These are phyloP conservation scores for Candida koratica DNA, from an alignment of 805 yeast species.

Conservation along the genomic window DNA sequence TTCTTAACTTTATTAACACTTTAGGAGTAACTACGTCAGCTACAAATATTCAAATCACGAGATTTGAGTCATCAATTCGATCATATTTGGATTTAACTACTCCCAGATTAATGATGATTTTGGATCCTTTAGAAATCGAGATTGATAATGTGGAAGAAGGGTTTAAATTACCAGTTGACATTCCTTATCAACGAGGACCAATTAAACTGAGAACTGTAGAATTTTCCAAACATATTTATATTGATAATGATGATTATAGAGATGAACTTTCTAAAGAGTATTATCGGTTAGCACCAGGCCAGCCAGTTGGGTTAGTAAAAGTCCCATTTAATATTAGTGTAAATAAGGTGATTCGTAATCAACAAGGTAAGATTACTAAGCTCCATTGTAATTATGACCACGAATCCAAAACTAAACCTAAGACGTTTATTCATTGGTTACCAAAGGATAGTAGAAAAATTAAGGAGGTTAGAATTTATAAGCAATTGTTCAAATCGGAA, in stretches of 20 bases:
- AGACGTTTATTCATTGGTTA: slow-evolving; percentile 96
- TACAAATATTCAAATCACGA: slow-evolving; percentile 81
- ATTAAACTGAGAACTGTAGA: slow-evolving; percentile 69
- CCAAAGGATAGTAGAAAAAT: slow-evolving; percentile 63
- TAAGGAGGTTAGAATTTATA: slow-evolving; percentile 79
- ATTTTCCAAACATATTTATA: slow-evolving; percentile 73
- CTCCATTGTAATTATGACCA: slow-evolving; percentile 79
- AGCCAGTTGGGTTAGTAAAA: slow-evolving; percentile 89
- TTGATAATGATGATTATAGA: slow-evolving; percentile 86
- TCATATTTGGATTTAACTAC: slow-evolving; percentile 83
- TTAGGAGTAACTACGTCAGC: slow-evolving; percentile 95
- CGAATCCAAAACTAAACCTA: slow-evolving; percentile 71
- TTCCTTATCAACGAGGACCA: slow-evolving; percentile 82
- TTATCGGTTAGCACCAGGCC: slow-evolving; percentile 90
- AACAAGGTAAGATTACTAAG: slow-evolving; percentile 58
- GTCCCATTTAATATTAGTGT: slow-evolving; percentile 79
- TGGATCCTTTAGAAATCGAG: slow-evolving; percentile 80
- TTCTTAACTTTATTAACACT: slow-evolving; percentile 86
- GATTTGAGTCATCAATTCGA: slow-evolving; percentile 89
- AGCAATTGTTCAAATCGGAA: slow-evolving; percentile 83
- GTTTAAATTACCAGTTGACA: slow-evolving; percentile 61
- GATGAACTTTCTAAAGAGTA: slow-evolving; percentile 62
- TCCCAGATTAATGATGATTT: slow-evolving; percentile 91
- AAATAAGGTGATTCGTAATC: slow-evolving; percentile 46
- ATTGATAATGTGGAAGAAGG: slow-evolving; percentile 75